Percentiles rank a stretch among this genome's conserved stretches.
Conservation (phyloP, 202 grass and related monocot species). For the Elaeis oleifera region DNA sequence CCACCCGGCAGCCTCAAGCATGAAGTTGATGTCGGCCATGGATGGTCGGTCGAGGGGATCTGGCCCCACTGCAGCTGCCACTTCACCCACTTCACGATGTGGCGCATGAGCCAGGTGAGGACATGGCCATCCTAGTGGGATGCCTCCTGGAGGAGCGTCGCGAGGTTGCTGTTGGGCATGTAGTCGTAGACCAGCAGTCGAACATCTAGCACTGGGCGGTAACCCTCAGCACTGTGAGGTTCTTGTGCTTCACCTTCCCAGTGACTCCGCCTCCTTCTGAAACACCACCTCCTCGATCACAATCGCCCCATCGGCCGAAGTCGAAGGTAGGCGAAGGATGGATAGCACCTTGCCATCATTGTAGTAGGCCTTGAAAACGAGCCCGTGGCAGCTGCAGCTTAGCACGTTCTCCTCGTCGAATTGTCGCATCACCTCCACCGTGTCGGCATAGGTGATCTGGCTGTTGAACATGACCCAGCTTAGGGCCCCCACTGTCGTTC, state of each 20-base stretch:
- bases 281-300: slow-evolving; percentile 84
- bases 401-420: slow-evolving; percentile 95
- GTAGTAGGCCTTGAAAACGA: slow-evolving; percentile 98
- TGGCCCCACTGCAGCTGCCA: slow-evolving; percentile 84
- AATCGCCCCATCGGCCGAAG: slow-evolving; percentile 72
- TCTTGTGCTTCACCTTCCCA: slow-evolving; percentile 98
- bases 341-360: slow-evolving; percentile 78
- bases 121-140: slow-evolving; percentile 95
- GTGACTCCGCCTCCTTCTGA: slow-evolving; percentile 80
- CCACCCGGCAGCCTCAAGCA: slow-evolving; percentile 97
- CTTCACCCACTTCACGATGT: slow-evolving; percentile 99
- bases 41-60: slow-evolving; percentile 64
- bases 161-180: slow-evolving; percentile 98
- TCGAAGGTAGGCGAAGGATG: slow-evolving; percentile 81
- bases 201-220: slow-evolving; percentile 88
- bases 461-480: slow-evolving; percentile 89
- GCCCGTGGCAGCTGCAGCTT: slow-evolving; percentile 78
- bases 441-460: slow-evolving; percentile 83
- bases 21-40: slow-evolving; percentile 97
- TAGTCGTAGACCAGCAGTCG: slow-evolving; percentile 87
- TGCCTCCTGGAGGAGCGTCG: slow-evolving; percentile 84
- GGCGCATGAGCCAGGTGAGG: slow-evolving; percentile 96
- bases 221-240: slow-evolving; percentile 91
- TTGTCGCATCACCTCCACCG: slow-evolving; percentile 64
- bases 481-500: slow-evolving; percentile 48